phyloP scores from a whole-genome alignment of 1,284 basidiomycete genomes.

The Trichosporon inkin region DNA sequence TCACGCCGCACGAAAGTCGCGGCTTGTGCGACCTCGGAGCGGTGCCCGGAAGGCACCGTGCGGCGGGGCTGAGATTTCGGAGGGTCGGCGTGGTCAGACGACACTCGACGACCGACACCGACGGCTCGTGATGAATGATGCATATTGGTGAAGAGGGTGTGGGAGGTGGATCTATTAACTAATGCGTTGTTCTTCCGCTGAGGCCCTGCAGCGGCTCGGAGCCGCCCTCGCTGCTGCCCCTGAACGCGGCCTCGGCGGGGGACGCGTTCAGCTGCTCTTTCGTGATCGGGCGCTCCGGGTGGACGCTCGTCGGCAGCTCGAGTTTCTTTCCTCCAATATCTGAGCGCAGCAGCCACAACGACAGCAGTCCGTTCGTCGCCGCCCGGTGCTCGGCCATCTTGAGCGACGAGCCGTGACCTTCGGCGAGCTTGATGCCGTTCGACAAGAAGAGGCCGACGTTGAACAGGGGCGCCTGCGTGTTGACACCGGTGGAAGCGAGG shows the following conservation, averaged over 20 bases:
- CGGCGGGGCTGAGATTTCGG: neutral
- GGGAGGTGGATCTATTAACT: slow-evolving; percentile 15
- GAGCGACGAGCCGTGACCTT: slow-evolving; percentile 88
- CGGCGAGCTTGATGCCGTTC: slow-evolving; percentile 75
- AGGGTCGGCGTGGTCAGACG: neutral
- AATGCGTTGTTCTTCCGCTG: slow-evolving; percentile 14
- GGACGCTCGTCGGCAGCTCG: slow-evolving; percentile 17
- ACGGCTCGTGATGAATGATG: slow-evolving; percentile 15
- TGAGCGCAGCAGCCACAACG: slow-evolving; percentile 40
- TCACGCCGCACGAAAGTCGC: neutral
- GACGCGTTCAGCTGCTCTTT: neutral
- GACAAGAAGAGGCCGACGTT: slow-evolving; percentile 91
- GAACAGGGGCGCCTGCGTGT: slow-evolving; percentile 82
- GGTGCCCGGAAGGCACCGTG: neutral
- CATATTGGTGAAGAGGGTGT: slow-evolving; percentile 8
- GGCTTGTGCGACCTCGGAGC: neutral
- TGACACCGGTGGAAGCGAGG: slow-evolving; percentile 85
- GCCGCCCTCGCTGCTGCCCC: slow-evolving; percentile 12
- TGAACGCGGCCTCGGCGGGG: slow-evolving; percentile 5
- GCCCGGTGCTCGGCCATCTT: slow-evolving; percentile 95
- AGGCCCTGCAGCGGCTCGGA: slow-evolving; percentile 19
- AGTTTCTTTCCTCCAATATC: slow-evolving; percentile 9
- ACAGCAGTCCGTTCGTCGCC: slow-evolving; percentile 45
- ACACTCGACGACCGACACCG: neutral
- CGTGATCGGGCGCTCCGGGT: slow-evolving; percentile 13